Percentiles rank a stretch among this genome's conserved stretches.
Evolutionary conservation across 2,329 filamentous ascomycete species (phyloP).

Genomic region (Akanthomyces muscarius): DNA sequence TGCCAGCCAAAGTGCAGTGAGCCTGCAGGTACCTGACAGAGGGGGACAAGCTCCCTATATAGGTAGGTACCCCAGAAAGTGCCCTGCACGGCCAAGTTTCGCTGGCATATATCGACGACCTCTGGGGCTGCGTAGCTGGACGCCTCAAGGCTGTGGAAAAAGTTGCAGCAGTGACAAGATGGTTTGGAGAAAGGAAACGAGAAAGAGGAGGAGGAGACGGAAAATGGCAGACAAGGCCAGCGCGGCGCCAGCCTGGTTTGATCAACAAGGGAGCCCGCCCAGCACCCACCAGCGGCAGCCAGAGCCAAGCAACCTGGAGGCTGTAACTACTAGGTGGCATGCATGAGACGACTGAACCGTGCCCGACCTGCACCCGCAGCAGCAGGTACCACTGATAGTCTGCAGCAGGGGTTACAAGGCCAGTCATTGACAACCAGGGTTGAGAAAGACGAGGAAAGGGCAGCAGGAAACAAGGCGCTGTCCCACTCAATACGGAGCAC

Average conservation of each 20-base stretch:
- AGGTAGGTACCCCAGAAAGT: not conserved
- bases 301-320: not conserved
- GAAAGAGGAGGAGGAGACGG: not conserved
- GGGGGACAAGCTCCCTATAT: not conserved
- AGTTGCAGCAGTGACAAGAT: not conserved
- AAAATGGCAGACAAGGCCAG: not conserved
- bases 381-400: not conserved
- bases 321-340: not conserved
- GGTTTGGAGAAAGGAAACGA: not conserved
- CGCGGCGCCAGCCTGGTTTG: slow-evolving; percentile 13
- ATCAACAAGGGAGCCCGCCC: slow-evolving; percentile 14
- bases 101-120: not conserved
- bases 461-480: not conserved
- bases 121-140: not conserved
- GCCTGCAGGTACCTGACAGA: not conserved
- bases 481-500: slow-evolving; percentile 13
- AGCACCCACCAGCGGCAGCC: not conserved
- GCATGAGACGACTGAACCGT: not conserved
- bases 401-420: slow-evolving; percentile 7
- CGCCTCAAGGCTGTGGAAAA: not conserved
- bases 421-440: not conserved
- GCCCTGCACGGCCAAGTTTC: not conserved
- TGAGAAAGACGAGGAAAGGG: not conserved
- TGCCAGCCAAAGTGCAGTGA: not conserved
- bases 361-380: not conserved